A percentile compares a stretch with the other conserved stretches of the same genome.
Evolutionary conservation across 768 basidiomycete genomes (phyloP).

Genomic region (Leccinum boreale): DNA sequence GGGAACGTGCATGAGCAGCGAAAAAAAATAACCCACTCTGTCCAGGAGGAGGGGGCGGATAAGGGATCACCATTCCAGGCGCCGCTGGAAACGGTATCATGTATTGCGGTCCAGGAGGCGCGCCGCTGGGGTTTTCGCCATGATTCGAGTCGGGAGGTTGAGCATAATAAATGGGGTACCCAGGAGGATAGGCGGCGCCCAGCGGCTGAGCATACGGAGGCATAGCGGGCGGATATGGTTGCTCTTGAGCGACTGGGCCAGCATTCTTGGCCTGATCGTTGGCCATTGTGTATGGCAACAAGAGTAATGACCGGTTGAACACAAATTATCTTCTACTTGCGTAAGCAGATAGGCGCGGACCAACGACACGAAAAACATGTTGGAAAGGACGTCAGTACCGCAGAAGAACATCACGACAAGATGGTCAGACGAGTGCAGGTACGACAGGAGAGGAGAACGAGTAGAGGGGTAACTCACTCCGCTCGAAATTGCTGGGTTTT

Average conservation of each 20-base stretch:
- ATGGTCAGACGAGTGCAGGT: slow-evolving; percentile 1
- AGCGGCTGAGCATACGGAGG: slow-evolving; percentile 28
- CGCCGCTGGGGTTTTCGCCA: slow-evolving; percentile 33
- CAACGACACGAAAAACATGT: slow-evolving; percentile 20
- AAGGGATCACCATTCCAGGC: slow-evolving; percentile 44
- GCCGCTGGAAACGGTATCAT: slow-evolving; percentile 38
- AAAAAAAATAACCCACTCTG: slow-evolving; percentile 30
- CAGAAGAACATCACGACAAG: slow-evolving; percentile 1
- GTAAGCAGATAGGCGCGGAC: slow-evolving; percentile 31
- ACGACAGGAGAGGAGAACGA: slow-evolving; percentile 1
- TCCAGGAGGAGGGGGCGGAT: slow-evolving; percentile 37
- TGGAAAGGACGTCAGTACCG: slow-evolving; percentile 8
- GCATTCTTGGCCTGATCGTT: slow-evolving; percentile 35
- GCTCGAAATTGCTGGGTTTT: slow-evolving; percentile 36
- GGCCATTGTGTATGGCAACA: slow-evolving; percentile 25
- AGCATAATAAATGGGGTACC: slow-evolving; percentile 33
- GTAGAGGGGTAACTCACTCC: slow-evolving; percentile 29
- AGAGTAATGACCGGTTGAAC: slow-evolving; percentile 26
- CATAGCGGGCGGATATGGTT: slow-evolving; percentile 25
- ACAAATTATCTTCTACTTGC: slow-evolving; percentile 27
- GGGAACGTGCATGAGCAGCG: background rate
- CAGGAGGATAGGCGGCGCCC: slow-evolving; percentile 30
- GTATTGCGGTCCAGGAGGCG: slow-evolving; percentile 30
- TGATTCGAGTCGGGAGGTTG: slow-evolving; percentile 27
- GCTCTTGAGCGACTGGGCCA: slow-evolving; percentile 36